Conservation (phyloP, 805 yeast species). For the Pichia eremophila region DNA sequence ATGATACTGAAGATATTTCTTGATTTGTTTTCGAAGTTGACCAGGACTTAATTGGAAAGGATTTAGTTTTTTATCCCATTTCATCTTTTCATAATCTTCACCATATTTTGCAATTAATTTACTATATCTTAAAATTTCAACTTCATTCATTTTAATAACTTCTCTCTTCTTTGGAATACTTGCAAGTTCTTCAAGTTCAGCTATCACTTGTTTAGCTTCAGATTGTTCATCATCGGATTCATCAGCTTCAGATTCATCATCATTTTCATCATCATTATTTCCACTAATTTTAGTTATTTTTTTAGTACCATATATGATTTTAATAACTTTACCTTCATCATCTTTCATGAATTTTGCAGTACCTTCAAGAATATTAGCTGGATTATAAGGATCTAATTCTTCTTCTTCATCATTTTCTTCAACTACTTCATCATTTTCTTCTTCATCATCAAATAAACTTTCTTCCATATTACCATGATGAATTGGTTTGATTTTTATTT, state of each 20-base stretch:
- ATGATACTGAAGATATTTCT: not conserved
- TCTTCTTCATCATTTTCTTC: constrained; percentile 22
- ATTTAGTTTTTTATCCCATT: constrained; percentile 82
- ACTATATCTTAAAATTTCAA: constrained; percentile 69
- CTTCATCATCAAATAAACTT: constrained; percentile 21
- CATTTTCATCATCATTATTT: constrained; percentile 8
- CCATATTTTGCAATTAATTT: constrained; percentile 68
- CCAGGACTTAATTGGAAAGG: constrained; percentile 79
- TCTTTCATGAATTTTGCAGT: constrained; percentile 71
- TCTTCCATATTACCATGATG: constrained; percentile 11
- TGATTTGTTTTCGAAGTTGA: constrained; percentile 65
- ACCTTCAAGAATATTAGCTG: constrained; percentile 61
- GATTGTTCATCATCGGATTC: constrained; percentile 25
- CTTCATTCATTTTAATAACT: constrained; percentile 39
- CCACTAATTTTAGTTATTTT: constrained; percentile 10
- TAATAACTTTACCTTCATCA: constrained; percentile 53
- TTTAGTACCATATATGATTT: constrained; percentile 65
- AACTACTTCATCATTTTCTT: constrained; percentile 21
- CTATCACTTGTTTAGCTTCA: constrained; percentile 46
- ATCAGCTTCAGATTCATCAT: constrained; percentile 22
- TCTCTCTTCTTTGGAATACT: constrained; percentile 37
- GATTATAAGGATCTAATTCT: constrained; percentile 38
- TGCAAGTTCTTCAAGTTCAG: constrained; percentile 58
- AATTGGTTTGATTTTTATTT: constrained; percentile 30
- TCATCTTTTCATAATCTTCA: constrained; percentile 82